Conservation (phyloP, 495 filamentous ascomycete species). For the Glutinoglossum americanum region DNA sequence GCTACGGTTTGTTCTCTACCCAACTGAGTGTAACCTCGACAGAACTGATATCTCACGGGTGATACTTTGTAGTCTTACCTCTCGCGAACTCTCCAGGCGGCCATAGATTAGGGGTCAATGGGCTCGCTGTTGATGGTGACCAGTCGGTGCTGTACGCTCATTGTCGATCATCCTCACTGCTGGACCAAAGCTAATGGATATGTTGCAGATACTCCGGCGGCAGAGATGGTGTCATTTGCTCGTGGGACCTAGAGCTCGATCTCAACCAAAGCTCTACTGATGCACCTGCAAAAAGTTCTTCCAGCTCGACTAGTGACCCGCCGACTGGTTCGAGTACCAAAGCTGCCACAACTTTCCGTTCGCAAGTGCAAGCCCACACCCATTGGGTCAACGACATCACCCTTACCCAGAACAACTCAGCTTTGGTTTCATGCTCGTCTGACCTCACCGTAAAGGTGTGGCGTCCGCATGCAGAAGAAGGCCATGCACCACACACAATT, state of each 20-base stretch:
- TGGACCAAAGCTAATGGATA: not conserved
- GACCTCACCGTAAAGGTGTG: constrained; percentile 89
- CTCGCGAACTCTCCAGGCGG: constrained; percentile 78
- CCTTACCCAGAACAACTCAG: constrained; percentile 61
- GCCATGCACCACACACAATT: constrained; percentile 51
- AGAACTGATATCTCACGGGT: not conserved
- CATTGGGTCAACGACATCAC: constrained; percentile 97
- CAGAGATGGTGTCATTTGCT: constrained; percentile 86
- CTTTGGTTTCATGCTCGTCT: constrained; percentile 82
- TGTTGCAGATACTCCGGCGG: constrained; percentile 71
- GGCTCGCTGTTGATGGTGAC: constrained; percentile 64
- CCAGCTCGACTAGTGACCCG: constrained; percentile 15
- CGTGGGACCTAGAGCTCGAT: constrained; percentile 66
- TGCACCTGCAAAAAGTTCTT: constrained; percentile 17
- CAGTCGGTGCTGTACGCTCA: constrained; percentile 65
- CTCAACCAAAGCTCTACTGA: constrained; percentile 17
- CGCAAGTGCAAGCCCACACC: constrained; percentile 90
- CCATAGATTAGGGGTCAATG: constrained; percentile 85
- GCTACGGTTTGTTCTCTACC: constrained; percentile 28
- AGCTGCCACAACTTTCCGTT: constrained; percentile 39
- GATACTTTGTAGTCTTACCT: constrained; percentile 50
- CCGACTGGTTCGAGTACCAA: constrained; percentile 13
- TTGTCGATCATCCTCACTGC: not conserved
- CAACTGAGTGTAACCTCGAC: not conserved
- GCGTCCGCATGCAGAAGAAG: constrained; percentile 60